Base-by-base conservation (phyloP, 352 stramenopile genomes). In the Phytophthora agathidicida region DNA sequence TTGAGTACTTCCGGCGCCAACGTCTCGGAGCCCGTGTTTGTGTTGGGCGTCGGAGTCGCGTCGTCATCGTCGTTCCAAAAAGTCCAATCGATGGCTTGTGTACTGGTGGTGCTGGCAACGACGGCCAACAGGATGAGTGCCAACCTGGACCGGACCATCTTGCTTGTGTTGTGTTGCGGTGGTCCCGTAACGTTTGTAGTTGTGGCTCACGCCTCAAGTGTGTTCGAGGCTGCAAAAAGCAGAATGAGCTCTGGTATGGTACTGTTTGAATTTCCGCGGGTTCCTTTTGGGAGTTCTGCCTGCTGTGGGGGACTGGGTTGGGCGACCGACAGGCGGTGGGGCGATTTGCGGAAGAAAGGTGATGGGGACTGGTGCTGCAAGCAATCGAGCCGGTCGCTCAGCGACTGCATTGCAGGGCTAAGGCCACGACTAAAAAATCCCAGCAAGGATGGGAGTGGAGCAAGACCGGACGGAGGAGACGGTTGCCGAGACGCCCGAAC, bases 31-130 rank as follows among this genome's bases (percentile, higher is more conserved):
- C 24, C 23, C 10, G 30, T 32, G 16, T 8, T 42, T 4, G 59
- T 51, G 11, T n/a, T 31, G 13, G 47, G 42, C n/a, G 48, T 20
- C 5, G 43, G 17, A 11, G 37, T 51, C 27, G 57, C 54, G 39
- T 68, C 51, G 19, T 65, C 36, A 27, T 68, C 64, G 42, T 69
- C 36, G 31, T 69, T 65, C 59, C 59, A 73, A 55, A 73, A 73
- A 1, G 41, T 69, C 65, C 59, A 73, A 27, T 70, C 59, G 43
- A 70, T 44, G n/a, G 52, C 65, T 49, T 63, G 59, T 55, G 59
- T 69, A 4, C 37, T 39, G 47, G 46, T 63, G 49, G 48, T 63
- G 35, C 20, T 53, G 27, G 26, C 43, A 51, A 67, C 28, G 7
- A 26, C 11, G 23, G 50, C 32, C 24, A 71, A 33, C 16, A 60